A percentile compares a stretch with the other conserved stretches of the same genome.
These are phyloP conservation scores for Fistulinella cinereoalba DNA, from an alignment of 1,284 basidiomycete species.

Conservation along the genomic window DNA sequence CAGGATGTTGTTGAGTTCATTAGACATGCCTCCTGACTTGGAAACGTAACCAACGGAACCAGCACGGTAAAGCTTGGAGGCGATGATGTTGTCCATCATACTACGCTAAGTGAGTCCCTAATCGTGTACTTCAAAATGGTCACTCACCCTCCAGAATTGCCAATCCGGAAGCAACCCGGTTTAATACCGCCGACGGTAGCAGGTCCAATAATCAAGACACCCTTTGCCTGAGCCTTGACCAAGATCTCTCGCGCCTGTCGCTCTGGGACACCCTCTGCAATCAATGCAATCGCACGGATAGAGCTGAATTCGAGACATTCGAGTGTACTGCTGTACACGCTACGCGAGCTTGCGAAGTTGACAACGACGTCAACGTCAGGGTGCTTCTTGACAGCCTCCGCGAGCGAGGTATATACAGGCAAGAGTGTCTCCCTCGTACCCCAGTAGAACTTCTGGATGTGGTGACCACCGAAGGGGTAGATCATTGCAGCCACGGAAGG, in stretches of 20 bases:
- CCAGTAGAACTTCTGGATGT: conserved; percentile 99
- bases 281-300: conserved; percentile 82
- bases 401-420: conserved; percentile 93
- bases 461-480: conserved; percentile 99
- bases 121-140: conserved; percentile 1
- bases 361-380: conserved; percentile 96
- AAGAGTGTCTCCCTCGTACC: conserved; percentile 98
- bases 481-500: conserved; percentile 99
- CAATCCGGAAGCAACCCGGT: conserved; percentile 99
- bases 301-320: conserved; percentile 79
- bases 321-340: conserved; percentile 92
- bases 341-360: conserved; percentile 96
- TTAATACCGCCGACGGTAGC: conserved; percentile 99
- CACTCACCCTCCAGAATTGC: conserved; percentile 91
- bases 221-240: conserved; percentile 82
- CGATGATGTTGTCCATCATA: conserved; percentile 99
- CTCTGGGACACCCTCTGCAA: conserved; percentile 99
- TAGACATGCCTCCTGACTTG: conserved; percentile 99
- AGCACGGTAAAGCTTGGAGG: conserved; percentile 97
- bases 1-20: conserved; percentile 99
- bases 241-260: conserved; percentile 96
- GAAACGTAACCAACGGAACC: conserved; percentile 99
- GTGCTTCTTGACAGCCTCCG: conserved; percentile 94
- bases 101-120: conserved; percentile 37
- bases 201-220: conserved; percentile 95